Conservation (phyloP, 2,329 filamentous ascomycete species). For the Taxawa tesnikishii region DNA sequence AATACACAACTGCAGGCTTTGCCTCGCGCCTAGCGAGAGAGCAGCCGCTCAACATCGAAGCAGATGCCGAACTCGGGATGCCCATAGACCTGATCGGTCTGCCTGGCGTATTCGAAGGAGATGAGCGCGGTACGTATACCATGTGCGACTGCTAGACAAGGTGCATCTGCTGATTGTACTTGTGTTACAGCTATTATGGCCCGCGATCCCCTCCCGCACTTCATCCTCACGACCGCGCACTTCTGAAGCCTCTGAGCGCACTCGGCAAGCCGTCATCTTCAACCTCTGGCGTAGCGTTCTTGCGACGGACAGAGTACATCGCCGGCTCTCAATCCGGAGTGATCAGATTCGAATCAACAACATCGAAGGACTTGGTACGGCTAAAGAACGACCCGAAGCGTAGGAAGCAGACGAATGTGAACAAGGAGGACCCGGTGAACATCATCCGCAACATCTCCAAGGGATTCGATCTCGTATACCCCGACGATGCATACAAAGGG, state of each 20-base stretch:
- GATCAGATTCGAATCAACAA: constrained; percentile 36
- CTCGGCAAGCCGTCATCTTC: constrained; percentile 72
- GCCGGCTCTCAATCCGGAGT: constrained; percentile 38
- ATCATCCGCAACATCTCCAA: constrained; percentile 50
- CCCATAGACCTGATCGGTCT: constrained; percentile 90
- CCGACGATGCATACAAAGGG: constrained; percentile 52
- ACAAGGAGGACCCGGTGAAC: constrained; percentile 46
- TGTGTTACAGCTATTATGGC: constrained; percentile 40
- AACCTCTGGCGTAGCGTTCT: constrained; percentile 76
- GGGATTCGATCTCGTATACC: constrained; percentile 53
- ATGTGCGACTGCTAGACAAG: no score
- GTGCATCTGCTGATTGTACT: no score
- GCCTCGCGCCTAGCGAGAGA: constrained; percentile 80
- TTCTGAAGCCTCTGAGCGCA: constrained; percentile 72
- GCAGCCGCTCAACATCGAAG: constrained; percentile 91
- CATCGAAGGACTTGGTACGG: constrained; percentile 38
- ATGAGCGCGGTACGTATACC: constrained; percentile 76
- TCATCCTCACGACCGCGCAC: constrained; percentile 71
- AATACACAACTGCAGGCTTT: constrained; percentile 85
- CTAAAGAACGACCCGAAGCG: constrained; percentile 26
- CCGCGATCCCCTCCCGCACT: constrained; percentile 55
- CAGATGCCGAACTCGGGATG: constrained; percentile 96
- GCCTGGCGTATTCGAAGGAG: constrained; percentile 86
- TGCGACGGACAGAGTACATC: constrained; percentile 93
- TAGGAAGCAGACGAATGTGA: constrained; percentile 23